These are phyloP conservation scores for Royoungia palumana DNA, from an alignment of 768 basidiomycete species.

Conservation along the genomic window DNA sequence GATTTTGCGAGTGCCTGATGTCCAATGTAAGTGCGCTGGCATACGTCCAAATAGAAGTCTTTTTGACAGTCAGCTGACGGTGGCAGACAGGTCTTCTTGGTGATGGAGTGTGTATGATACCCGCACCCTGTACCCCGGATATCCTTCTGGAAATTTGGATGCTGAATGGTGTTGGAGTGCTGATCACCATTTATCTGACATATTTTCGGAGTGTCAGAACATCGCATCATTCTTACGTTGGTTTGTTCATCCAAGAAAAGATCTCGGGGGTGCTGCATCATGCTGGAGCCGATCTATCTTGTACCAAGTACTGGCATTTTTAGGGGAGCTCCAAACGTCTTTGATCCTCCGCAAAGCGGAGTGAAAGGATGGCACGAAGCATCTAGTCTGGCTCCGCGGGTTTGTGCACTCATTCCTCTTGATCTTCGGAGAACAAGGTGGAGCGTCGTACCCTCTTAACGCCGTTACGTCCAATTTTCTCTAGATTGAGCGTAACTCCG, in stretches of 20 bases:
- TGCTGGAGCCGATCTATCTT: constrained; percentile 1
- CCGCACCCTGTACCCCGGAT: constrained; percentile 15
- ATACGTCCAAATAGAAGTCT: background rate
- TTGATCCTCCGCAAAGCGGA: background rate
- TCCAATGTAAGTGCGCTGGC: constrained; percentile 5
- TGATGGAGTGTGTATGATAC: constrained; percentile 7
- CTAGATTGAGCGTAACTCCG: background rate
- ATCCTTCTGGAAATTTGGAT: constrained; percentile 4
- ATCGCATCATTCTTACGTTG: background rate
- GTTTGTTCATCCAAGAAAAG: background rate
- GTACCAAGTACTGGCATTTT: constrained; percentile 2
- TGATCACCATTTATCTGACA: background rate
- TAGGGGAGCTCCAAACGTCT: background rate
- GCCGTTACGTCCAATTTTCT: constrained; percentile 4
- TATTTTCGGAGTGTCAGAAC: constrained; percentile 4
- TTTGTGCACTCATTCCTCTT: background rate
- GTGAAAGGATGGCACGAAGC: background rate
- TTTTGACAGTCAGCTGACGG: constrained; percentile 7
- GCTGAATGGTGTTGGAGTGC: constrained; percentile 3
- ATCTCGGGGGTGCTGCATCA: constrained; percentile 2
- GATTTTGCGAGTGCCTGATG: background rate
- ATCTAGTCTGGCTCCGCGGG: background rate
- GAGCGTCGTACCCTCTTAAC: background rate
- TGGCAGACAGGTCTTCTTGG: constrained; percentile 4
- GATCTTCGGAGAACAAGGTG: background rate